phyloP scores from a whole-genome alignment of 768 basidiomycete genomes.

The Paxillus involutus region DNA sequence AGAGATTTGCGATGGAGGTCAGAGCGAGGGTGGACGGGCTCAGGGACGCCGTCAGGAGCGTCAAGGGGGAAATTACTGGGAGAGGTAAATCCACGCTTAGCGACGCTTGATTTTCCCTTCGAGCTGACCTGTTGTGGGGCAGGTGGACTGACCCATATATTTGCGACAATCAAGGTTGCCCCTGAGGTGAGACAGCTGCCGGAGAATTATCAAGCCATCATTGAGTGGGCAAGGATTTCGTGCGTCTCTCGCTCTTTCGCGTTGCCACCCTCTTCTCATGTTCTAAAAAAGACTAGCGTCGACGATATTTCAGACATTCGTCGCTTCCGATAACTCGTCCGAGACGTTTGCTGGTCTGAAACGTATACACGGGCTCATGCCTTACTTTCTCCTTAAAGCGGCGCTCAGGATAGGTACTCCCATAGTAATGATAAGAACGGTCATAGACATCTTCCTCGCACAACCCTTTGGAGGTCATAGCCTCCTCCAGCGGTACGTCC shows the following conservation, averaged over 20 bases:
- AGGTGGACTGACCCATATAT: slow-evolving; percentile 91
- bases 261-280: slow-evolving; percentile 4
- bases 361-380: slow-evolving; percentile 94
- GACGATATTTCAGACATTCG: slow-evolving; percentile 92
- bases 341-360: slow-evolving; percentile 87
- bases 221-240: slow-evolving; percentile 99
- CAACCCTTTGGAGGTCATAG: slow-evolving; percentile 95
- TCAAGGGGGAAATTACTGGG: slow-evolving; percentile 93
- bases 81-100: slow-evolving; percentile 50
- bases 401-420: slow-evolving; percentile 93
- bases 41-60: slow-evolving; percentile 76
- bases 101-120: background rate
- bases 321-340: slow-evolving; percentile 90
- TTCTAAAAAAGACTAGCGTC: slow-evolving; percentile 73
- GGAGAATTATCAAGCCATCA: slow-evolving; percentile 79
- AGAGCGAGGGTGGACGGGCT: slow-evolving; percentile 83
- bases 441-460: slow-evolving; percentile 94
- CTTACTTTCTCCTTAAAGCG: slow-evolving; percentile 94
- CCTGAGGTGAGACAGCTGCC: slow-evolving; percentile 78
- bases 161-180: slow-evolving; percentile 82
- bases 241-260: slow-evolving; percentile 42
- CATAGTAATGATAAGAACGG: slow-evolving; percentile 89
- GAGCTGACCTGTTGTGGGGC: slow-evolving; percentile 5
- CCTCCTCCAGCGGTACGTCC: slow-evolving; percentile 76
- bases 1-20: slow-evolving; percentile 84